Evolutionary conservation across 2,329 filamentous ascomycete species (phyloP).

Genomic region (Exophiala alcalophila): DNA sequence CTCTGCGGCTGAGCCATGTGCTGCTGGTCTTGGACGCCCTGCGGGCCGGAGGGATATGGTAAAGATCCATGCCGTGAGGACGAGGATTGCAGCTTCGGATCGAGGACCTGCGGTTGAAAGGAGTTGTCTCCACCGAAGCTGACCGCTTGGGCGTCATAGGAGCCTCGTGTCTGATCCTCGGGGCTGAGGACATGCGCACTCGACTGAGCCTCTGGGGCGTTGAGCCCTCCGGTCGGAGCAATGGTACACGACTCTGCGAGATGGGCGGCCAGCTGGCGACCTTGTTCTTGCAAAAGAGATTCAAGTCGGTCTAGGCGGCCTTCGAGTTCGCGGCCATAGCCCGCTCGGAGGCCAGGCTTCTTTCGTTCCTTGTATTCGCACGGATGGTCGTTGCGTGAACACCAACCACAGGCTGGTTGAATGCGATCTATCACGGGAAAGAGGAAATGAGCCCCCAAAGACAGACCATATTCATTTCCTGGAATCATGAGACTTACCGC

Average conservation of each 20-base stretch:
- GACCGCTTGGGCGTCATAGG: conserved; percentile 17
- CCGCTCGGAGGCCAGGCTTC: conserved; percentile 63
- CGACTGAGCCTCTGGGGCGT: conserved; percentile 1
- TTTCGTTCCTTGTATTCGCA: conserved; percentile 70
- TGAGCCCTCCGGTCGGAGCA: neutral
- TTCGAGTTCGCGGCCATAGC: conserved; percentile 61
- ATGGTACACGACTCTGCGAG: conserved; percentile 26
- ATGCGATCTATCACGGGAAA: too few relatives aligned
- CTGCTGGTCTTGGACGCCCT: conserved; percentile 12
- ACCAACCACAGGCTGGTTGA: conserved; percentile 67
- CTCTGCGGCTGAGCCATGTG: conserved; percentile 18
- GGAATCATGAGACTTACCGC: too few relatives aligned
- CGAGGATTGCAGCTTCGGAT: conserved; percentile 21
- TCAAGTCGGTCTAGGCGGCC: conserved; percentile 56
- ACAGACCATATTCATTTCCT: too few relatives aligned
- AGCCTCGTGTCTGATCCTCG: conserved; percentile 4
- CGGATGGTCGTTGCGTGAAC: conserved; percentile 61
- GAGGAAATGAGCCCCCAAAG: too few relatives aligned
- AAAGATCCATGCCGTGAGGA: conserved; percentile 25
- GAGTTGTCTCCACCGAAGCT: conserved; percentile 7
- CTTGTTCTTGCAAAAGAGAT: conserved; percentile 35
- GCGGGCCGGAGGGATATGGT: conserved; percentile 17
- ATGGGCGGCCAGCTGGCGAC: conserved; percentile 28
- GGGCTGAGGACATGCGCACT: conserved; percentile 11
- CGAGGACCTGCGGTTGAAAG: conserved; percentile 24